phyloP scores from a whole-genome alignment of 1,284 basidiomycete species.

The Cystobasidiaceae sp. region DNA sequence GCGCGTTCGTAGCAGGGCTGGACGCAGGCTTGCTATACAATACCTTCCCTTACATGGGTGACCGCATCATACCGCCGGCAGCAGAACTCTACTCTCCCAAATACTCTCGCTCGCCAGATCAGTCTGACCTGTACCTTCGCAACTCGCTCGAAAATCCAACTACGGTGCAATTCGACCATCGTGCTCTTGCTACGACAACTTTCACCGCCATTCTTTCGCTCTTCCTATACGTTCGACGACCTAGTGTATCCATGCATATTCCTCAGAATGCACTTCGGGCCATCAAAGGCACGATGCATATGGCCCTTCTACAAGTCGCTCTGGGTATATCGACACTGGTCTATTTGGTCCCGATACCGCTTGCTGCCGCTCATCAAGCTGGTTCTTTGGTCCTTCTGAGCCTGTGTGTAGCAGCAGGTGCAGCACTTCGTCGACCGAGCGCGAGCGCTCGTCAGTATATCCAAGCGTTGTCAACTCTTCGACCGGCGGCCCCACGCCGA shows the following conservation, averaged over 20 bases:
- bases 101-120: conserved; percentile 64
- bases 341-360: conserved; percentile 85
- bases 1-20: conserved; percentile 78
- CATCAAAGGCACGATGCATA: conserved; percentile 64
- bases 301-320: conserved; percentile 78
- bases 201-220: conserved; percentile 64
- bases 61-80: conserved; percentile 70
- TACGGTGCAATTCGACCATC: conserved; percentile 95
- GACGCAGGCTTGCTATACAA: conserved; percentile 97
- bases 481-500: no score
- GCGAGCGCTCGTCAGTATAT: conserved; percentile 53
- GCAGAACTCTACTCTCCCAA: conserved; percentile 75
- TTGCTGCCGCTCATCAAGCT: conserved; percentile 91
- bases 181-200: conserved; percentile 77
- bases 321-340: conserved; percentile 88
- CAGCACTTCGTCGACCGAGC: conserved; percentile 67
- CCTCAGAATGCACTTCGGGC: conserved; percentile 62
- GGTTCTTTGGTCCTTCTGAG: conserved; percentile 84
- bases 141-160: conserved; percentile 97
- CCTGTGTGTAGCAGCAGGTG: conserved; percentile 70
- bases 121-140: conserved; percentile 76
- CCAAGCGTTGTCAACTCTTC: conserved; percentile 9
- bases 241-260: conserved; percentile 57
- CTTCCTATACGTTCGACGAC: conserved; percentile 55
- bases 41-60: conserved; percentile 97